Conservation (phyloP, 2,329 filamentous ascomycete genomes). For the Sporothrix pallida region DNA sequence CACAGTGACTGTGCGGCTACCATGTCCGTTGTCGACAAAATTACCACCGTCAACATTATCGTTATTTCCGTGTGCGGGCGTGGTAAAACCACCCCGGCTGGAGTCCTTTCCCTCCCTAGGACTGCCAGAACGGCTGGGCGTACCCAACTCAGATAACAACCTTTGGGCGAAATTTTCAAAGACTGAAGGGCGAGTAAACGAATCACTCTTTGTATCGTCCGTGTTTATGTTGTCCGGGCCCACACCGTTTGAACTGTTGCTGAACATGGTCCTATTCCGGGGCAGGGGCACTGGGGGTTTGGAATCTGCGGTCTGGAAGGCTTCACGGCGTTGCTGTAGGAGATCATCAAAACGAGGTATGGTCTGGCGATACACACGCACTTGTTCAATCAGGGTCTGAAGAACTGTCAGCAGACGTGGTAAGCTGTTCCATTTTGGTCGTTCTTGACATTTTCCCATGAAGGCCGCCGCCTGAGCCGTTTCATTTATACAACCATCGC, state of each 20-base stretch:
- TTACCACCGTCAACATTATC: neutral
- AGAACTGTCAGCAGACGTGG: conserved; percentile 64
- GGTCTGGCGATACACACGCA: conserved; percentile 64
- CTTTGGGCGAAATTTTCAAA: conserved; percentile 68
- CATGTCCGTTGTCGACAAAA: neutral
- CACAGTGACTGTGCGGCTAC: neutral
- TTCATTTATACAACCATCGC: neutral
- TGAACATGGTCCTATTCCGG: neutral
- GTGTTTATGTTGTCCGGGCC: conserved; percentile 50
- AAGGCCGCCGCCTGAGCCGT: conserved; percentile 44
- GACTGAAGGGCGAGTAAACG: conserved; percentile 60
- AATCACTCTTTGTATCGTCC: conserved; percentile 55
- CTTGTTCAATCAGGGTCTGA: conserved; percentile 65
- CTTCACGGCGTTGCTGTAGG: conserved; percentile 67
- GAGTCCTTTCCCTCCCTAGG: conserved; percentile 59
- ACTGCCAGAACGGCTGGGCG: conserved; percentile 57
- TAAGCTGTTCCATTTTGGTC: conserved; percentile 60
- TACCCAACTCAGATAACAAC: conserved; percentile 64
- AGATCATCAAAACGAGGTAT: conserved; percentile 76
- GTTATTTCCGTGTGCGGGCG: neutral
- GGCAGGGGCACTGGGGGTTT: conserved; percentile 26
- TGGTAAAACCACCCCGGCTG: conserved; percentile 29
- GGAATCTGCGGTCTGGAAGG: conserved; percentile 64
- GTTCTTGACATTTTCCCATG: conserved; percentile 58
- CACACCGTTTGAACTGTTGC: conserved; percentile 40